phyloP scores from a whole-genome alignment of 495 filamentous ascomycete species.

The Neurospora sp. region DNA sequence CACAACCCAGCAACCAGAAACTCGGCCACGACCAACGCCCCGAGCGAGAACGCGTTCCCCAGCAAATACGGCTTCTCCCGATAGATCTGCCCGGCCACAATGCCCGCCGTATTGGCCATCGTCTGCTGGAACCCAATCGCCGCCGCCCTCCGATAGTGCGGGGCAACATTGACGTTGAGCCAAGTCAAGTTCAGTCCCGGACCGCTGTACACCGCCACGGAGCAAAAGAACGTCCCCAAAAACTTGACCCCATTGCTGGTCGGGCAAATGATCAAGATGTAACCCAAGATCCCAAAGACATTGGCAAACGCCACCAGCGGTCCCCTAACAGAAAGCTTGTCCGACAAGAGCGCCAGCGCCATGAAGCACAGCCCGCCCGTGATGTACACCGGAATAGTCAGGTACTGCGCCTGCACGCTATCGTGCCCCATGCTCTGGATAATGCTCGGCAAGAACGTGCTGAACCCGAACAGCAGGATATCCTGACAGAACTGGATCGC shows the following conservation, averaged over 20 bases:
- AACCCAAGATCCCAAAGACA: slow-evolving; percentile 40
- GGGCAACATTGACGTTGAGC: slow-evolving; percentile 48
- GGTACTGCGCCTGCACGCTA: slow-evolving; percentile 32
- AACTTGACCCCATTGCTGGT: slow-evolving; percentile 34
- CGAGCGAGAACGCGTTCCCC: slow-evolving; percentile 40
- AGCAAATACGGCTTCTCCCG: slow-evolving; percentile 39
- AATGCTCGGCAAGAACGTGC: slow-evolving; percentile 50
- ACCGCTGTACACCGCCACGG: slow-evolving; percentile 39
- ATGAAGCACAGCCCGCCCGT: slow-evolving; percentile 31
- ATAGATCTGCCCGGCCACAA: slow-evolving; percentile 45
- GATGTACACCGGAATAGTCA: slow-evolving; percentile 32
- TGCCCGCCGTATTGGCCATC: slow-evolving; percentile 46
- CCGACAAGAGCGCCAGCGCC: slow-evolving; percentile 33
- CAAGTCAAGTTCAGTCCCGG: slow-evolving; percentile 45
- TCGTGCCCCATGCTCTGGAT: slow-evolving; percentile 41
- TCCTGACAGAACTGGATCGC: slow-evolving; percentile 41
- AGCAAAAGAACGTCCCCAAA: slow-evolving; percentile 46
- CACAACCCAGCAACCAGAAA: slow-evolving; percentile 24
- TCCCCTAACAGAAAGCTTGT: slow-evolving; percentile 16
- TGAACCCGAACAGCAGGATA: slow-evolving; percentile 49
- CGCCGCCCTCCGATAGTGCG: slow-evolving; percentile 45
- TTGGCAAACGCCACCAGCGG: slow-evolving; percentile 34
- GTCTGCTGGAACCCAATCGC: slow-evolving; percentile 46
- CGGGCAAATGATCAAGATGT: slow-evolving; percentile 36
- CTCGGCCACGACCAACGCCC: slow-evolving; percentile 31